Evolutionary conservation across 768 basidiomycete genomes (phyloP).

Genomic region (Leccinum obscurum): DNA sequence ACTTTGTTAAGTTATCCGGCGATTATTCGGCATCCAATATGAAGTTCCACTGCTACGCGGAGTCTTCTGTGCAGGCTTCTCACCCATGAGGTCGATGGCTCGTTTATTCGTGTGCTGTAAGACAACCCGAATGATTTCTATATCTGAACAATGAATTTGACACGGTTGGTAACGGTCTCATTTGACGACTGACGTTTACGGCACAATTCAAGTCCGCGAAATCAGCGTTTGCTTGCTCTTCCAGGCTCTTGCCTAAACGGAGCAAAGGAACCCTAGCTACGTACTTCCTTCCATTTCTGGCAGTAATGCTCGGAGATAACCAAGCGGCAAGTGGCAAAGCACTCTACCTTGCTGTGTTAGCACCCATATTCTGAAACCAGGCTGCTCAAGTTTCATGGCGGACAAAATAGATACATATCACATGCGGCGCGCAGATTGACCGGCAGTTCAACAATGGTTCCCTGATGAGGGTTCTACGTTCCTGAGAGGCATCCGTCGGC

Average conservation of each 20-base stretch:
- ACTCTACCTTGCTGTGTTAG: not conserved
- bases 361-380: not conserved
- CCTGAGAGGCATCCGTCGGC: not conserved
- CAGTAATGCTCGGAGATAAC: not conserved
- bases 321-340: not conserved
- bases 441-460: not conserved
- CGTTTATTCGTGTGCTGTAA: not conserved
- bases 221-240: not conserved
- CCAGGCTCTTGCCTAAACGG: not conserved
- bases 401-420: not conserved
- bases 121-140: not conserved
- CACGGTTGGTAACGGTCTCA: not conserved
- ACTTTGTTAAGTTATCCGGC: not conserved
- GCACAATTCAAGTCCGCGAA: not conserved
- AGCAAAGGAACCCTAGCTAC: not conserved
- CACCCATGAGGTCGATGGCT: not conserved
- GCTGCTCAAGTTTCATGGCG: not conserved
- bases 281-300: not conserved
- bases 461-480: not conserved
- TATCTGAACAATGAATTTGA: not conserved
- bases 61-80: not conserved
- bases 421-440: not conserved
- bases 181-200: not conserved
- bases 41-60: not conserved
- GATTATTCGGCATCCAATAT: not conserved